phyloP scores from a whole-genome alignment of 352 stramenopile genomes.

The Peronospora destructor region DNA sequence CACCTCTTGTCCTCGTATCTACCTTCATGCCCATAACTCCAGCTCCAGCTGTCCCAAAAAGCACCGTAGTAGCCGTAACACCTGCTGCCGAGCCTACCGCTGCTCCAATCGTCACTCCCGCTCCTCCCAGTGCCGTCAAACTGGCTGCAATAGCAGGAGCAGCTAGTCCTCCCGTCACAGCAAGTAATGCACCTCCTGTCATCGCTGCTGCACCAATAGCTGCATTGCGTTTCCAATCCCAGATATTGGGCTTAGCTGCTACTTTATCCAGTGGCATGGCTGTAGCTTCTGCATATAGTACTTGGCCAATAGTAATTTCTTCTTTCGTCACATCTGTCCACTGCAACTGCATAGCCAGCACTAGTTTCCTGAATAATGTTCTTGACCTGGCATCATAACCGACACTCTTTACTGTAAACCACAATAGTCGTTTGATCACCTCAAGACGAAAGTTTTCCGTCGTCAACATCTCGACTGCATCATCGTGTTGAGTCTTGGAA shows the following conservation, averaged over 20 bases:
- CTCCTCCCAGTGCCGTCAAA: conserved; percentile 53
- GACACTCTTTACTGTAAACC: conserved; percentile 70
- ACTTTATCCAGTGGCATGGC: conserved; percentile 67
- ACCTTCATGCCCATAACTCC: conserved; percentile 78
- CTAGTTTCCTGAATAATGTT: conserved; percentile 46
- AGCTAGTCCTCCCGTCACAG: conserved; percentile 61
- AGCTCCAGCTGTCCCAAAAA: conserved; percentile 76
- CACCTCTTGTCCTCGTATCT: conserved; percentile 58
- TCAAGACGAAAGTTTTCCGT: conserved; percentile 46
- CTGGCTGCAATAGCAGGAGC: conserved; percentile 53
- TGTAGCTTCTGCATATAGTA: conserved; percentile 64
- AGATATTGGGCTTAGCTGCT: conserved; percentile 43
- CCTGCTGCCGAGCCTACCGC: conserved; percentile 46
- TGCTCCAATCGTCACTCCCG: conserved; percentile 56
- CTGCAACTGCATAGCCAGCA: conserved; percentile 40
- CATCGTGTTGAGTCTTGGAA: background rate
- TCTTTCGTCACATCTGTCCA: conserved; percentile 63
- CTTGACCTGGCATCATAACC: conserved; percentile 70
- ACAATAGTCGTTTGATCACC: conserved; percentile 60
- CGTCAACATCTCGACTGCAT: conserved; percentile 8
- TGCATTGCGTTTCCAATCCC: conserved; percentile 77
- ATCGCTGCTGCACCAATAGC: conserved; percentile 65
- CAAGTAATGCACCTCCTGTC: conserved; percentile 61
- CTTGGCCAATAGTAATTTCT: conserved; percentile 59
- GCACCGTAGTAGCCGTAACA: conserved; percentile 59